Evolutionary conservation across 75 land plant species (phyloP).

Genomic region (Selaginella moellendorffii): DNA sequence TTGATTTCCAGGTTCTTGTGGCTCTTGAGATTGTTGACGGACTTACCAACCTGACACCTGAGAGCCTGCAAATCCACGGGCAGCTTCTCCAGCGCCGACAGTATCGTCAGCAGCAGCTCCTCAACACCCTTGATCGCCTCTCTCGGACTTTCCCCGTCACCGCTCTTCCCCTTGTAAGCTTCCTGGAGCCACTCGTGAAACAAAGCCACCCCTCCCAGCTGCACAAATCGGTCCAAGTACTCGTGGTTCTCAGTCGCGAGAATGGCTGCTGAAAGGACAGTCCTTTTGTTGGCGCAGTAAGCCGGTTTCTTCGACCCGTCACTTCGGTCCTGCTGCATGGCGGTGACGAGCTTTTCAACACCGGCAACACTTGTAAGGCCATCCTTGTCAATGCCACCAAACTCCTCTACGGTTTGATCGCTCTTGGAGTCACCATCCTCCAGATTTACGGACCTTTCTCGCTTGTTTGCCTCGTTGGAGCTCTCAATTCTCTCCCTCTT

Average conservation of each 20-base stretch:
- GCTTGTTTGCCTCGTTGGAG: conserved; percentile 40
- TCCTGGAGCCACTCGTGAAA: conserved; percentile 84
- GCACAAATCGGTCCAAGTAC: conserved; percentile 69
- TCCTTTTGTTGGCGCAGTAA: conserved; percentile 35
- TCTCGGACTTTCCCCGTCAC: conserved; percentile 52
- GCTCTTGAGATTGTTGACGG: conserved; percentile 57
- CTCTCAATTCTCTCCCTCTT: conserved; percentile 80
- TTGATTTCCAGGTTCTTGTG: conserved; percentile 87
- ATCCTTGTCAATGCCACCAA: conserved; percentile 53
- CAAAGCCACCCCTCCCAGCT: conserved; percentile 46
- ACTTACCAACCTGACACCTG: conserved; percentile 31
- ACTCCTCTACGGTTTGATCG: conserved; percentile 47
- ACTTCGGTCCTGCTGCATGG: conserved; percentile 53
- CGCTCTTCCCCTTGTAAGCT: conserved; percentile 74
- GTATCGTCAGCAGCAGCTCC: conserved; percentile 61
- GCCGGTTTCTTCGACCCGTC: conserved; percentile 38
- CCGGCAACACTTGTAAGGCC: conserved; percentile 44
- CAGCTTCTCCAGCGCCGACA: conserved; percentile 79
- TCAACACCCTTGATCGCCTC: conserved; percentile 49
- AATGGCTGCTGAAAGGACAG: conserved; percentile 54
- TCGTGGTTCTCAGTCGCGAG: conserved; percentile 73
- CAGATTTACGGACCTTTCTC: conserved; percentile 39
- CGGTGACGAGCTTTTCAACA: conserved; percentile 68
- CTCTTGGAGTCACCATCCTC: conserved; percentile 55
- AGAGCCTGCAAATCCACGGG: conserved; percentile 64